Evolutionary conservation across 2,329 filamentous ascomycete species (phyloP).

Genomic region (Passalora sequoiae): DNA sequence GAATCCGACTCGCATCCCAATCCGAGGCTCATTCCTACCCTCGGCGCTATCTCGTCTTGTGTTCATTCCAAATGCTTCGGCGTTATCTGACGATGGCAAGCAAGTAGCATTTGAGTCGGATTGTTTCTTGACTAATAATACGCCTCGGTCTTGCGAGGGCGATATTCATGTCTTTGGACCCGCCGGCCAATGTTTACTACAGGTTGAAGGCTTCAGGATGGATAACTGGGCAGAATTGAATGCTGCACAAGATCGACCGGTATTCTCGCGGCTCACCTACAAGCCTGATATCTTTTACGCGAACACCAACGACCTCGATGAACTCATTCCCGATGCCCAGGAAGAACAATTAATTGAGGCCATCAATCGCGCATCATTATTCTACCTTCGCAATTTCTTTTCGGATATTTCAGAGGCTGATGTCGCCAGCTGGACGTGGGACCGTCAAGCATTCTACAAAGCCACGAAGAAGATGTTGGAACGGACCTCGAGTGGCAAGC

Average conservation of each 20-base stretch:
- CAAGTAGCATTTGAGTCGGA: slow-evolving; percentile 16
- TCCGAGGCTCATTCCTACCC: slow-evolving; percentile 17
- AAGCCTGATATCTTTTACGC: slow-evolving; percentile 17
- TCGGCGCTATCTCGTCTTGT: slow-evolving; percentile 15
- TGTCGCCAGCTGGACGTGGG: slow-evolving; percentile 17
- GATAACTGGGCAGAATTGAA: slow-evolving; percentile 14
- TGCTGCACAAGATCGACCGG: slow-evolving; percentile 14
- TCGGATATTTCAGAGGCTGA: slow-evolving; percentile 9
- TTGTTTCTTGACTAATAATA: slow-evolving; percentile 18
- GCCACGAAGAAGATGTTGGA: slow-evolving; percentile 10
- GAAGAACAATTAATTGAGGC: slow-evolving; percentile 15
- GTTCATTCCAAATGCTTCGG: slow-evolving; percentile 13
- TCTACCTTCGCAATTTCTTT: slow-evolving; percentile 16
- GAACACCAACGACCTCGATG: slow-evolving; percentile 9
- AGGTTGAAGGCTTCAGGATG: slow-evolving; percentile 20
- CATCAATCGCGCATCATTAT: slow-evolving; percentile 16
- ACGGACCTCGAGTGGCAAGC: slow-evolving; percentile 11
- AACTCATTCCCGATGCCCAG: slow-evolving; percentile 10
- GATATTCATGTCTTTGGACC: slow-evolving; percentile 22
- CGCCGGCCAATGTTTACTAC: slow-evolving; percentile 12
- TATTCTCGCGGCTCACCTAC: slow-evolving; percentile 16
- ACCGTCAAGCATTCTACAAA: slow-evolving; percentile 16
- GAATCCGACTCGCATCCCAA: slow-evolving; percentile 23
- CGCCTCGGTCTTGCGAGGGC: slow-evolving; percentile 16
- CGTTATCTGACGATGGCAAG: slow-evolving; percentile 24